Evolutionary conservation across 2,329 filamentous ascomycete genomes (phyloP), one percentile per base, ranked within the genome.

Genomic region (Pleurostoma richardsiae): DNA sequence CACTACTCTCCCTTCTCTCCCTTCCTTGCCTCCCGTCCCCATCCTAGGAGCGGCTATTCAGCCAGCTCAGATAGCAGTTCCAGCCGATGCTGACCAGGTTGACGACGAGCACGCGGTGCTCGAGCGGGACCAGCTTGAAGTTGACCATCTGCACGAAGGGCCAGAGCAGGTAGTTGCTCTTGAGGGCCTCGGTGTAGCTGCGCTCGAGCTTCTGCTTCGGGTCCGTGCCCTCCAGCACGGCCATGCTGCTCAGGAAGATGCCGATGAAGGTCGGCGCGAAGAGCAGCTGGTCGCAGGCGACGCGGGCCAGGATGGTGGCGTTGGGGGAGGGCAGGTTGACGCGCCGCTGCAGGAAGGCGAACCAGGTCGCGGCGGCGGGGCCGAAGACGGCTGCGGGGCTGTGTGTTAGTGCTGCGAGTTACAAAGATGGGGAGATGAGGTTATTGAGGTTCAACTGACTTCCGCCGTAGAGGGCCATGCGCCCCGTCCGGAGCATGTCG

Each of bases 111-210:
- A 96, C 81, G 49, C 90, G 79, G 68, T 92, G 83, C 62, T 95
- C 81, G 52, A 95, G 73, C 42, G 91, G 91, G 52, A 96, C 80
- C 53, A 94, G 79, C 59, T 86, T 86, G 71, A 96, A 96, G 74
- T 96, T 96, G 60, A 85, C 76, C 45, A 85, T 73, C 72, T 96
- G 91, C 47, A 95, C 89, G 52, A 76, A 74, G 4, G 91, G 91
- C 91, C 91, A 96, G 47, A 96, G 68, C 72, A 89, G 79, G 77
- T 89, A 90, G 72, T 96, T 96, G 64, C 88, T 85, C 64, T 78
- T 78, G 59, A 96, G 79, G 30, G 88, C 87, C 10, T 79, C 75
- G 54, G 69, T 66, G 70, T 90, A 96, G 50, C 79, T 86, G 59
- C 77, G 82, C 49, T 80, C 69, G 46, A 94, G 74, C 70, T 92